A percentile compares a stretch with the other conserved stretches of the same genome.
phyloP scores from a whole-genome alignment of 768 basidiomycete species.

The Amanita rimosa region DNA sequence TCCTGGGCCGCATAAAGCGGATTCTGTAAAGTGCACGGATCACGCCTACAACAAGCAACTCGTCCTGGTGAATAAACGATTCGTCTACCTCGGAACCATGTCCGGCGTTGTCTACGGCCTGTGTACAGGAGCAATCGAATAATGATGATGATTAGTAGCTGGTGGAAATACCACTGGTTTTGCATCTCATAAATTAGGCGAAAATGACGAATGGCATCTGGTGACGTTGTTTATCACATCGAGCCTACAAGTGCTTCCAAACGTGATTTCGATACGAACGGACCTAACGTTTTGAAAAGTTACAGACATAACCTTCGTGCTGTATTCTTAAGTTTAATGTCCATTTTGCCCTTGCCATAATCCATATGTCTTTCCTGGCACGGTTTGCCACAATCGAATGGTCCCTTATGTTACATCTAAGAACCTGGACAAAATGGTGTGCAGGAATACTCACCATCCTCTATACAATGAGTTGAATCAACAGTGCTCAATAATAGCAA shows the following conservation, averaged over 20 bases:
- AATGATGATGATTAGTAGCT: slow-evolving; percentile 38
- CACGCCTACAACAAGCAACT: no score
- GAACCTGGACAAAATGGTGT: background rate
- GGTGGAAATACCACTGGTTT: no score
- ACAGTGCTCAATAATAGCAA: slow-evolving; percentile 7
- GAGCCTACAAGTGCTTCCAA: background rate
- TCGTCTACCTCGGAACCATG: no score
- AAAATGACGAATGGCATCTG: no score
- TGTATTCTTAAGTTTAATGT: slow-evolving; percentile 13
- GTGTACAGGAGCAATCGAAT: slow-evolving; percentile 29
- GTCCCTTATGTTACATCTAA: slow-evolving; percentile 44
- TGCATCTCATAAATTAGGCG: slow-evolving; percentile 12
- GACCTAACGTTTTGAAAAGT: background rate
- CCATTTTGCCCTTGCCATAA: slow-evolving; percentile 59
- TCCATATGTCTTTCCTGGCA: slow-evolving; percentile 85
- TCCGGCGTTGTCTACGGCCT: no score
- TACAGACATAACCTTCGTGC: background rate
- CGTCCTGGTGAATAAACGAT: no score
- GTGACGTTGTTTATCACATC: background rate
- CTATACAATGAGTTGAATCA: slow-evolving; percentile 23
- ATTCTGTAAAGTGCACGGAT: slow-evolving; percentile 28
- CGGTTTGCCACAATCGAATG: slow-evolving; percentile 96
- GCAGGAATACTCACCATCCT: slow-evolving; percentile 50
- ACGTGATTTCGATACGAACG: background rate
- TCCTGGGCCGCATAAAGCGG: slow-evolving; percentile 43